phyloP scores from a whole-genome alignment of 371 early-diverging fungal genomes.

The Apophysomyces elegans region DNA sequence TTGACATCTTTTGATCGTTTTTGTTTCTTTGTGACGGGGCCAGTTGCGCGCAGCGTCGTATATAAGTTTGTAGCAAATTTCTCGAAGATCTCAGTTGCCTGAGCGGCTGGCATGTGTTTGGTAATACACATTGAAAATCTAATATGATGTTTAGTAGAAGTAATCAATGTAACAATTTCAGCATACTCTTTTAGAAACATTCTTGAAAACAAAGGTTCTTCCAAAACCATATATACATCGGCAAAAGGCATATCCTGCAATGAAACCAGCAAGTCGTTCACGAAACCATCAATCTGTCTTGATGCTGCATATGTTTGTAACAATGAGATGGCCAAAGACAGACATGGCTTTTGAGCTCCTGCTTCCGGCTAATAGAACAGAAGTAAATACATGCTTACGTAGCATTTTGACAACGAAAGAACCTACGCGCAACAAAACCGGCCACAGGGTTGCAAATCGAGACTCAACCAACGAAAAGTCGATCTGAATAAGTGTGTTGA shows the following conservation, averaged over 20 bases:
- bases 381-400: neutral
- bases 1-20: constrained; percentile 15
- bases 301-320: constrained; percentile 50
- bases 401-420: neutral
- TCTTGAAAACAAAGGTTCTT: constrained; percentile 51
- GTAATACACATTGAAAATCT: constrained; percentile 37
- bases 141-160: neutral
- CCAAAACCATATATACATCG: constrained; percentile 24
- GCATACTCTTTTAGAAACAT: constrained; percentile 52
- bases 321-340: constrained; percentile 32
- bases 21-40: constrained; percentile 41
- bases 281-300: constrained; percentile 53
- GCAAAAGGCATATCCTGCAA: constrained; percentile 24
- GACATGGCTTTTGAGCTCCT: constrained; percentile 28
- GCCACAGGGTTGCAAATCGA: constrained; percentile 41
- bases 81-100: constrained; percentile 46
- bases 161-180: neutral
- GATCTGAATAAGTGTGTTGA: constrained; percentile 47
- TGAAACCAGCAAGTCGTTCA: constrained; percentile 42
- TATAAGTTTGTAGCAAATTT: constrained; percentile 38
- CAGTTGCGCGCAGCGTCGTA: constrained; percentile 11
- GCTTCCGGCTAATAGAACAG: constrained; percentile 24
- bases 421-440: constrained; percentile 40
- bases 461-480: constrained; percentile 43
- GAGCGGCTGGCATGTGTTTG: constrained; percentile 52